A percentile compares a stretch with the other conserved stretches of the same genome.
These are phyloP conservation scores for Phaffomyces opuntiae DNA, from an alignment of 805 yeast species.

Conservation along the genomic window DNA sequence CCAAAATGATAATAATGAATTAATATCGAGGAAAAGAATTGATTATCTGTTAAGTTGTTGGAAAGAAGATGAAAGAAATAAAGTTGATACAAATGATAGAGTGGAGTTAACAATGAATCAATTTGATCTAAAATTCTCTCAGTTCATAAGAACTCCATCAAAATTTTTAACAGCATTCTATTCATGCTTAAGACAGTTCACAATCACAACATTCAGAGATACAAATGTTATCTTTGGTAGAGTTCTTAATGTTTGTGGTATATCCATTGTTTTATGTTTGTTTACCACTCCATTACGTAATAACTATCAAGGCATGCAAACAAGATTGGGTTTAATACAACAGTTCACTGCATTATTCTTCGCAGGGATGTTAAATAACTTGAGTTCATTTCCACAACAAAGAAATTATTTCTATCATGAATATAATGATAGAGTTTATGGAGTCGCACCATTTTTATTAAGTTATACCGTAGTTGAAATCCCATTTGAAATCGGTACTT, in stretches of 20 bases:
- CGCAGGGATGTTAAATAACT: constrained; percentile 74
- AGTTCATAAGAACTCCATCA: constrained; percentile 14
- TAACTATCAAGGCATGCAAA: constrained; percentile 43
- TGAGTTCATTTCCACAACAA: constrained; percentile 70
- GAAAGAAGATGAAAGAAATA: constrained; percentile 4
- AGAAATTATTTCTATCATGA: constrained; percentile 77
- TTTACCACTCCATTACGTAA: constrained; percentile 56
- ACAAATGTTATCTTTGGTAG: constrained; percentile 57
- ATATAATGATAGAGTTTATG: constrained; percentile 66
- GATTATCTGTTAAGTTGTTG: constrained; percentile 10
- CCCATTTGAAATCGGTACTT: constrained; percentile 58
- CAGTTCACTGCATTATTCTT: constrained; percentile 67
- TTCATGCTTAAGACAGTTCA: constrained; percentile 17
- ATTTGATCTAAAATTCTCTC: constrained; percentile 10
- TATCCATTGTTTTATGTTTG: constrained; percentile 62
- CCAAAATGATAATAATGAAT: constrained; percentile 14
- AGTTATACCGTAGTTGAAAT: constrained; percentile 55
- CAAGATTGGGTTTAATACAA: constrained; percentile 73
- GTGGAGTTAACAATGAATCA: constrained; percentile 5
- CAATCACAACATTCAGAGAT: constrained; percentile 32
- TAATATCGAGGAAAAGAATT: constrained; percentile 13
- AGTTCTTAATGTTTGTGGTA: constrained; percentile 55
- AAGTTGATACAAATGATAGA: too few species aligned
- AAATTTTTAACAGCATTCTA: constrained; percentile 14
- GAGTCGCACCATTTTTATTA: constrained; percentile 55